Evolutionary conservation across 1,284 basidiomycete genomes (phyloP).

Genomic region (Mrakiaceae sp.): DNA sequence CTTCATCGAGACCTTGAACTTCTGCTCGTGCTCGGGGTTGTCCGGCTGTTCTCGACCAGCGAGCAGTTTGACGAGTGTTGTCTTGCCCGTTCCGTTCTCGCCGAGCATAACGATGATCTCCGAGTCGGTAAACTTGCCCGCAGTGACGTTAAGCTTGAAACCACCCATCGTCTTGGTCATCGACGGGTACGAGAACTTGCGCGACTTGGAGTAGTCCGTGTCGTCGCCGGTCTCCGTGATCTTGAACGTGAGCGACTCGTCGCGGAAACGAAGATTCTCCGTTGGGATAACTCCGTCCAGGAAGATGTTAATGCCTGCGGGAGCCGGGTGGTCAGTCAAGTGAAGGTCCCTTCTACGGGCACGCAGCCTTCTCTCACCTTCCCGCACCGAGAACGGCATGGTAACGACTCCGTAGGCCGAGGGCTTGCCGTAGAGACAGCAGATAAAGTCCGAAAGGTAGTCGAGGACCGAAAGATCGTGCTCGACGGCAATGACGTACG

Average conservation of each 20-base stretch:
- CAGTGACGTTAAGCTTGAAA: conserved; percentile 86
- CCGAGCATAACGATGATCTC: conserved; percentile 96
- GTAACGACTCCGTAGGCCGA: conserved; percentile 88
- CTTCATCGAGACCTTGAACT: conserved; percentile 77
- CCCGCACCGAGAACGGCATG: conserved; percentile 90
- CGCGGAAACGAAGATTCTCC: conserved; percentile 93
- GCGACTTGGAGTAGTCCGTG: conserved; percentile 64
- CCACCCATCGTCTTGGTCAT: conserved; percentile 90
- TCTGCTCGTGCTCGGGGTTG: conserved; percentile 63
- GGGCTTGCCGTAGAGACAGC: conserved; percentile 91
- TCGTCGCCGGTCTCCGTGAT: conserved; percentile 92
- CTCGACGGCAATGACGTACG: conserved; percentile 92
- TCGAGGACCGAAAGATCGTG: conserved; percentile 95
- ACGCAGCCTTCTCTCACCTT: conserved; percentile 48
- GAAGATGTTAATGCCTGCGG: conserved; percentile 88
- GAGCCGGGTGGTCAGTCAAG: no score
- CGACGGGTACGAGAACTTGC: conserved; percentile 74
- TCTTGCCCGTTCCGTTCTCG: conserved; percentile 96
- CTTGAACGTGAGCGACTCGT: conserved; percentile 88
- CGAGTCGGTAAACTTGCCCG: conserved; percentile 81
- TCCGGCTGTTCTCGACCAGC: conserved; percentile 79
- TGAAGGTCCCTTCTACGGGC: no score
- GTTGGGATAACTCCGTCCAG: conserved; percentile 94
- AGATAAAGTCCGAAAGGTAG: conserved; percentile 93
- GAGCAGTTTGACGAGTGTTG: conserved; percentile 84